These are phyloP conservation scores for Boletus speciosus DNA, from an alignment of 768 basidiomycete genomes.

Conservation along the genomic window DNA sequence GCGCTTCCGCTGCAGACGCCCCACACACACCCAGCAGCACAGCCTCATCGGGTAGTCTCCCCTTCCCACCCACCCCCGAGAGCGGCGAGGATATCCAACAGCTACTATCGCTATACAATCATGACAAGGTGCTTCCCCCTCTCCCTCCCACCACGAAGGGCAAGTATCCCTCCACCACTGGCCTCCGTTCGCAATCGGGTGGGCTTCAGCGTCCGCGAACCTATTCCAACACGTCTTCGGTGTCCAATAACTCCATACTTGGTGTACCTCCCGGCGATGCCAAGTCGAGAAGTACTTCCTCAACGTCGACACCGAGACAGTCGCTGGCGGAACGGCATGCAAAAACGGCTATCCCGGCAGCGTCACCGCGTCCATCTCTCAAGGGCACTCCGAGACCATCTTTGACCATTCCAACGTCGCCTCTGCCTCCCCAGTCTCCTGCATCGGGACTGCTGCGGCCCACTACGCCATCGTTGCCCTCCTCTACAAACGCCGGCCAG, in stretches of 20 bases:
- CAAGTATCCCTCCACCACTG: conserved; percentile 21
- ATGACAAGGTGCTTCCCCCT: conserved; percentile 33
- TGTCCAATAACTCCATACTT: conserved; percentile 19
- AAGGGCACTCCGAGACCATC: conserved; percentile 22
- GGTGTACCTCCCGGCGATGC: conserved; percentile 3
- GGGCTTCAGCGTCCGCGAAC: conserved; percentile 28
- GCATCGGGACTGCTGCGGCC: conserved; percentile 19
- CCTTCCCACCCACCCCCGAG: conserved; percentile 30
- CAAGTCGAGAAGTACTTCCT: conserved; percentile 12
- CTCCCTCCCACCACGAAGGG: conserved; percentile 17
- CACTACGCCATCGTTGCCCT: conserved; percentile 16
- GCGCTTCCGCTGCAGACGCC: conserved; percentile 10
- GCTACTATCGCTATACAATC: conserved; percentile 8
- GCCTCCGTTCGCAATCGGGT: conserved; percentile 9
- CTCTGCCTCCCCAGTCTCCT: conserved; percentile 11
- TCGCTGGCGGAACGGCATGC: conserved; percentile 7
- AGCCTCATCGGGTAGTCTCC: conserved; percentile 27
- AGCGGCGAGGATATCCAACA: conserved; percentile 18
- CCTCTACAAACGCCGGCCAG: conserved; percentile 1
- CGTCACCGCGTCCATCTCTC: conserved; percentile 18
- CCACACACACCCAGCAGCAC: conserved; percentile 32
- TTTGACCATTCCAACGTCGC: conserved; percentile 26
- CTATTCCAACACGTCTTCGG: conserved; percentile 33
- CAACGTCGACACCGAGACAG: conserved; percentile 8
- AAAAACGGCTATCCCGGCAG: conserved; percentile 9